These are phyloP conservation scores for Pyronema domesticum DNA, from an alignment of 495 filamentous ascomycete genomes.

Conservation along the genomic window DNA sequence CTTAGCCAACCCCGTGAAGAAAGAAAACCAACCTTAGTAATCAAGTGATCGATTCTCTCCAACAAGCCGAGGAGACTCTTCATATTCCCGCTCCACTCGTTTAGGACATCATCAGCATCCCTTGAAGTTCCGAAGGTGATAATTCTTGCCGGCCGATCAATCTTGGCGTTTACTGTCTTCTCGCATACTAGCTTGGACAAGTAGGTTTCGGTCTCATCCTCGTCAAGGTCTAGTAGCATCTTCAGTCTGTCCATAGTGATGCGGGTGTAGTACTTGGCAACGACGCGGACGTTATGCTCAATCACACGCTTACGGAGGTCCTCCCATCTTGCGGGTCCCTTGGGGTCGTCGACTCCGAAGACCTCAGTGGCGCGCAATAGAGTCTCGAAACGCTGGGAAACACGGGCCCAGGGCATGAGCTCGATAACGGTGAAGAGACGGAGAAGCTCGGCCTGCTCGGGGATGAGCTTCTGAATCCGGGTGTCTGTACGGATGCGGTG, in stretches of 20 bases:
- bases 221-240: constrained; percentile 71
- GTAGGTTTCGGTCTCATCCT: constrained; percentile 94
- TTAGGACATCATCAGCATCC: constrained; percentile 91
- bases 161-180: constrained; percentile 95
- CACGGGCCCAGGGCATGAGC: constrained; percentile 94
- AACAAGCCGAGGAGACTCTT: constrained; percentile 82
- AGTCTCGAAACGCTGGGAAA: constrained; percentile 67
- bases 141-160: constrained; percentile 79
- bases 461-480: constrained; percentile 24
- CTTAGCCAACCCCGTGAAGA: background rate
- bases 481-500: constrained; percentile 67
- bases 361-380: constrained; percentile 84
- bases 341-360: constrained; percentile 57
- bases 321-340: constrained; percentile 69
- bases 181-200: constrained; percentile 86
- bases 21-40: constrained; percentile 50
- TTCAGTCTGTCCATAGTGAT: constrained; percentile 81
- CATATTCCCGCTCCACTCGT: constrained; percentile 98
- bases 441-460: constrained; percentile 42
- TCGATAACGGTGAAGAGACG: constrained; percentile 91
- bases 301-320: constrained; percentile 95
- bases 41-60: constrained; percentile 92
- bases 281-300: constrained; percentile 93
- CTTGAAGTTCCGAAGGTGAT: constrained; percentile 86
- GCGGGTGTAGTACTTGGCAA: constrained; percentile 97